Evolutionary conservation across 2,329 filamentous ascomycete genomes (phyloP).

Genomic region (Claviceps spartinae): DNA sequence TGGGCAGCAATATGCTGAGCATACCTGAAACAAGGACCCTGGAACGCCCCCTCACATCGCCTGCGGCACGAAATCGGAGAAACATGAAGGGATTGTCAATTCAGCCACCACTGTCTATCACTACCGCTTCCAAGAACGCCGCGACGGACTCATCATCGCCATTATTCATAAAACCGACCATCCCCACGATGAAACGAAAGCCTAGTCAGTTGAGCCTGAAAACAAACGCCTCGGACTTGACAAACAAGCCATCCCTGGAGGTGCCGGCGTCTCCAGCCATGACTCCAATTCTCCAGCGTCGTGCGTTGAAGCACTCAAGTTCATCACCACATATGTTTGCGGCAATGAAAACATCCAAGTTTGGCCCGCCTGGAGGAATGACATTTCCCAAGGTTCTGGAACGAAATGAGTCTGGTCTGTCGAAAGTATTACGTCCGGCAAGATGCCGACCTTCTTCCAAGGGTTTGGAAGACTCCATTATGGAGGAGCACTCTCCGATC

Average conservation of each 20-base stretch:
- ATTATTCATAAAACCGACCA: slow-evolving; percentile 67
- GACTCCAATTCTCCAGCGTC: slow-evolving; percentile 45
- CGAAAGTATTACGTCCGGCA: slow-evolving; percentile 41
- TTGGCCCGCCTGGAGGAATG: slow-evolving; percentile 50
- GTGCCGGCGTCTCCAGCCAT: slow-evolving; percentile 42
- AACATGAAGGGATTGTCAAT: slow-evolving; percentile 79
- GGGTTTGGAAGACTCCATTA: slow-evolving; percentile 30
- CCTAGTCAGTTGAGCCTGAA: slow-evolving; percentile 69
- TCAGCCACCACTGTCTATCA: slow-evolving; percentile 43
- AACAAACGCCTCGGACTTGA: slow-evolving; percentile 48
- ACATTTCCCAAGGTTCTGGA: slow-evolving; percentile 47
- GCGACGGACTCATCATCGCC: slow-evolving; percentile 57
- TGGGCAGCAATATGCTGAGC: slow-evolving; percentile 19
- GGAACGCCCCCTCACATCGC: slow-evolving; percentile 51
- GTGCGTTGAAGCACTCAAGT: slow-evolving; percentile 52
- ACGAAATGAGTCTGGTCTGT: slow-evolving; percentile 47
- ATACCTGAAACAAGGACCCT: slow-evolving; percentile 28
- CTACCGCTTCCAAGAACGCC: slow-evolving; percentile 33
- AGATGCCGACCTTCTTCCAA: slow-evolving; percentile 25
- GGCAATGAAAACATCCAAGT: slow-evolving; percentile 42
- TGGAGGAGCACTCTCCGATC: slow-evolving; percentile 45
- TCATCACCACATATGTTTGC: slow-evolving; percentile 55
- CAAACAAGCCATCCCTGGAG: slow-evolving; percentile 34
- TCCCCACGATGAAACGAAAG: slow-evolving; percentile 57
- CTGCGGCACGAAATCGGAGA: slow-evolving; percentile 56